These are phyloP conservation scores for Porogramme epimiltina DNA, from an alignment of 1,284 basidiomycete species.

Conservation along the genomic window DNA sequence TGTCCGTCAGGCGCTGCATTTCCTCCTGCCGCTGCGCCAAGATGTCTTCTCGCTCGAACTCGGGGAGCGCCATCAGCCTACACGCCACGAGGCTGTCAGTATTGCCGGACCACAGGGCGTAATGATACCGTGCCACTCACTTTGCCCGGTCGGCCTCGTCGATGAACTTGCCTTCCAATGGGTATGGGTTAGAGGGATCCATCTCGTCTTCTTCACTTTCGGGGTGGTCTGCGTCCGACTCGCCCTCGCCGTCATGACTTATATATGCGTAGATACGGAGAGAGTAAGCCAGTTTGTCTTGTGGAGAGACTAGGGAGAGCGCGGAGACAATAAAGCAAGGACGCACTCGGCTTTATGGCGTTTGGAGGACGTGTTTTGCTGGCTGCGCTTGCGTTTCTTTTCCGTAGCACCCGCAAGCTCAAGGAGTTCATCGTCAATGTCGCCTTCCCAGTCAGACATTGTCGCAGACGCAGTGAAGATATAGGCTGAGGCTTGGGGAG, in stretches of 20 bases:
- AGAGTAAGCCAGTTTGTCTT: background rate
- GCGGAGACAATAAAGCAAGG: background rate
- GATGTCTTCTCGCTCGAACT: slow-evolving; percentile 88
- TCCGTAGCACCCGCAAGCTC: slow-evolving; percentile 64
- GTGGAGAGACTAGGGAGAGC: background rate
- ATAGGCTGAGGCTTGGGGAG: background rate
- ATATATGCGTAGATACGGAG: background rate
- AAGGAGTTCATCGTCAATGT: slow-evolving; percentile 68
- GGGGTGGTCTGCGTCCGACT: slow-evolving; percentile 52
- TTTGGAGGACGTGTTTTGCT: slow-evolving; percentile 37
- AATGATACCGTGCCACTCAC: slow-evolving; percentile 50
- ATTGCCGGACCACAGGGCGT: too few species aligned
- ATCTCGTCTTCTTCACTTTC: slow-evolving; percentile 60
- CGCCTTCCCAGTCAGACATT: slow-evolving; percentile 75
- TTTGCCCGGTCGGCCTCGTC: slow-evolving; percentile 81
- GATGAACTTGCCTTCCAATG: slow-evolving; percentile 88
- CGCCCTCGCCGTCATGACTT: slow-evolving; percentile 18
- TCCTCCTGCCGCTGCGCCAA: slow-evolving; percentile 81
- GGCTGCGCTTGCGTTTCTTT: slow-evolving; percentile 48
- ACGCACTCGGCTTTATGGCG: slow-evolving; percentile 54
- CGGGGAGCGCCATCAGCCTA: slow-evolving; percentile 80
- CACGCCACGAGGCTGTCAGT: slow-evolving; percentile 9
- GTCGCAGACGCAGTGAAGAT: slow-evolving; percentile 7
- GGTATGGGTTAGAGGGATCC: slow-evolving; percentile 70
- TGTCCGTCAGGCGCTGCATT: slow-evolving; percentile 77